Percentiles rank a stretch among this genome's conserved stretches.
phyloP scores from a whole-genome alignment of 1,284 basidiomycete species.

The Puccinia novopanici region DNA sequence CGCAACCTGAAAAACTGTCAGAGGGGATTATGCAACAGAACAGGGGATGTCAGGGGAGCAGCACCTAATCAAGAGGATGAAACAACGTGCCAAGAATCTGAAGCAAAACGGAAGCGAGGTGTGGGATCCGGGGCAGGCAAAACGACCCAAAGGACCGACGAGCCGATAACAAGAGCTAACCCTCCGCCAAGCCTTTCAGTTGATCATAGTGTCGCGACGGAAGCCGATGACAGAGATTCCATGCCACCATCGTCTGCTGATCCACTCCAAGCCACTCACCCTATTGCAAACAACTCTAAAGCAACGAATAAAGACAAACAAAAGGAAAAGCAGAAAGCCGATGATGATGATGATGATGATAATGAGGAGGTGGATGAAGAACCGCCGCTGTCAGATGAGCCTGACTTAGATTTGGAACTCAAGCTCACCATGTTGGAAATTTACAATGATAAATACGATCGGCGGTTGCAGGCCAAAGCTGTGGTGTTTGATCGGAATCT shows the following conservation, averaged over 20 bases:
- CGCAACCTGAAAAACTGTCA: constrained; percentile 70
- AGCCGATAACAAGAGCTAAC: not conserved
- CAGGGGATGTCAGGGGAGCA: constrained; percentile 55
- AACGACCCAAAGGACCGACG: constrained; percentile 53
- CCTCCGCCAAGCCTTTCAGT: not conserved
- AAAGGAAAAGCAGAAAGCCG: constrained; percentile 57
- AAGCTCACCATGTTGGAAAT: constrained; percentile 88
- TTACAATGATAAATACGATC: constrained; percentile 88
- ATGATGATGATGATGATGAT: constrained; percentile 66
- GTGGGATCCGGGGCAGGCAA: constrained; percentile 55
- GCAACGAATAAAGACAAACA: constrained; percentile 70
- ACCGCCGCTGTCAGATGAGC: constrained; percentile 68
- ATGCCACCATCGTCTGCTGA: constrained; percentile 38
- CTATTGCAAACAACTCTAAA: constrained; percentile 18
- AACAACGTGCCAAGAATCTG: constrained; percentile 55
- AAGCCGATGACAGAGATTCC: constrained; percentile 9
- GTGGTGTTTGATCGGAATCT: constrained; percentile 89
- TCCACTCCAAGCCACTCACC: not conserved
- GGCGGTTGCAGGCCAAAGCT: constrained; percentile 81
- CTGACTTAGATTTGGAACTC: constrained; percentile 77
- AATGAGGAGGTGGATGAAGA: constrained; percentile 68
- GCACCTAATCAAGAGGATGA: constrained; percentile 56
- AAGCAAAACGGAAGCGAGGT: constrained; percentile 52
- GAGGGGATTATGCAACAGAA: constrained; percentile 55
- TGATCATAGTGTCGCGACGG: not conserved